Conservation (phyloP, 371 early-diverging fungal genomes). For the Rhizomucor miehei region DNA sequence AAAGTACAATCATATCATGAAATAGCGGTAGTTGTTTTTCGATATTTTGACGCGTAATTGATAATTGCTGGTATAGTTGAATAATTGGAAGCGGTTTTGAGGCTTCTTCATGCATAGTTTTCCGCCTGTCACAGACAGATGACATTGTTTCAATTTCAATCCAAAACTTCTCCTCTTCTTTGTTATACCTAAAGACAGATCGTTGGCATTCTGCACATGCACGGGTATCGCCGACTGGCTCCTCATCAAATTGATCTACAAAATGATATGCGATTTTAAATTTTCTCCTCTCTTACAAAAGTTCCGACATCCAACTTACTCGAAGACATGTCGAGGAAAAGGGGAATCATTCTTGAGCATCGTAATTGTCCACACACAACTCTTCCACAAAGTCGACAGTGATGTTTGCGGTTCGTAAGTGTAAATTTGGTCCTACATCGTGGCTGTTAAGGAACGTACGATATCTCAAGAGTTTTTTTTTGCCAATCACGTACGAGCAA, state of each 20-base stretch:
- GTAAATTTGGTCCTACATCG: conserved; percentile 44
- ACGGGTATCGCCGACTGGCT: conserved; percentile 59
- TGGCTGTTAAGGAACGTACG: too few species aligned
- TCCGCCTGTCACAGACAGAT: conserved; percentile 24
- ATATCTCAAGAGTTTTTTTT: too few species aligned
- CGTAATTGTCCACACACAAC: conserved; percentile 61
- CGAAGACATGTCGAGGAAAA: conserved; percentile 54
- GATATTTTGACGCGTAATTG: conserved; percentile 41
- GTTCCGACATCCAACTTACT: conserved; percentile 25
- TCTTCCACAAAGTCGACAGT: conserved; percentile 79
- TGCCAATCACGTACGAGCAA: conserved; percentile 59
- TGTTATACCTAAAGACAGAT: conserved; percentile 52
- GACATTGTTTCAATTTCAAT: neutral
- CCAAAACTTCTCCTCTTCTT: conserved; percentile 17
- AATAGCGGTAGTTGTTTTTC: conserved; percentile 57
- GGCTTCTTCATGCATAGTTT: conserved; percentile 43
- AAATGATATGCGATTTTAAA: neutral
- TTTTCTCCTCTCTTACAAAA: neutral
- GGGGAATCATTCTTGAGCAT: conserved; percentile 61
- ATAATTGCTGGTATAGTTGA: conserved; percentile 45
- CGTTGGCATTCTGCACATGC: conserved; percentile 61
- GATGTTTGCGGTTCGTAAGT: conserved; percentile 67
- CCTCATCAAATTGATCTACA: conserved; percentile 43
- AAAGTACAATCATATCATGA: conserved; percentile 51
- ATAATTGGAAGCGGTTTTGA: conserved; percentile 40